Base-by-base conservation (phyloP, 2,329 filamentous ascomycete species). In the Lanzia echinophila region DNA sequence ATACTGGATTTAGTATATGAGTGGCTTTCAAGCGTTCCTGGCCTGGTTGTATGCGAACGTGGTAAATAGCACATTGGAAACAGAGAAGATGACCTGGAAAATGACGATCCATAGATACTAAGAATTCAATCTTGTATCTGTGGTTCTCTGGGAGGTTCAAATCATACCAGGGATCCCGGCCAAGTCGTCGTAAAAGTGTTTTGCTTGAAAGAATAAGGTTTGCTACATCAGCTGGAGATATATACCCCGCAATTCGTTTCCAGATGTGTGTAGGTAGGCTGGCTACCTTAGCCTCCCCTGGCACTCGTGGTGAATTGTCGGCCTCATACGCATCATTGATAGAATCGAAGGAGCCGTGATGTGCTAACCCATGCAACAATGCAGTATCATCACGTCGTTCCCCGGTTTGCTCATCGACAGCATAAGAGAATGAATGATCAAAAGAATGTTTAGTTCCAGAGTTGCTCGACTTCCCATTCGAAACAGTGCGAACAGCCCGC, bases 51-150 rank as follows among this genome's bases (percentile, higher is more conserved):
- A 72, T 77, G 42, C 81, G 75, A 5, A 72, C 65, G 63, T 84
- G 81, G 65, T 78, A 84, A 53, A 67, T 70, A 13, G 68, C 73
- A 63, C 81, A 84, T 5, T 75, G 73, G 62, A 81, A 79, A 65
- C 81, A 84, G 51, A 83, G 73, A 6, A 84, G 71, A 60, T 83
- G 78, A 34, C 73, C 69, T 2, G 81, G 80, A 17, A 81, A 68
- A 15, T 71, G 64, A 12, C 68, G 63, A 56, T 84, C 79, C 62
- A 83, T 70, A 2, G 67, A 64, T 12, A 72, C 62, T 5, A 84
- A 70, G 62, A 84, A 82, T 3, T 74, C 67, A 44, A 75, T 68
- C 48, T 74, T 75, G 55, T 77, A 65, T 5, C 70, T 59, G 43
- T 66, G 67, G 59, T 81, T 76, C 6, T 72, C 64, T 3, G 75